phyloP scores from a whole-genome alignment of 371 early-diverging fungal species.

The Mortierella sp. region DNA sequence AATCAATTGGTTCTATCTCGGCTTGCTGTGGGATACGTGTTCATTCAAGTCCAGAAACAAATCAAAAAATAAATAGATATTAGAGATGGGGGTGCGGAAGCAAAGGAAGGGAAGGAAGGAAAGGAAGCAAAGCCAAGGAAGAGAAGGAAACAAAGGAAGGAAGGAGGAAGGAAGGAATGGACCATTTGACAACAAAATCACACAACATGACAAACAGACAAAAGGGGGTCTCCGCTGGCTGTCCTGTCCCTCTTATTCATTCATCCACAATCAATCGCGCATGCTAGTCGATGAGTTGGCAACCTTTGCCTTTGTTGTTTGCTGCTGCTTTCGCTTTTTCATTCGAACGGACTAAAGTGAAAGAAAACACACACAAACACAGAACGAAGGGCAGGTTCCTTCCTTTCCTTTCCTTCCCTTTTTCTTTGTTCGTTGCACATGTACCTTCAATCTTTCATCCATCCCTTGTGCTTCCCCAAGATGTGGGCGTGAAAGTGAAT shows the following conservation, averaged over 20 bases:
- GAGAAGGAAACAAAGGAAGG: not conserved
- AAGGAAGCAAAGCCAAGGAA: not conserved
- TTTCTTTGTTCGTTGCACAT: not conserved
- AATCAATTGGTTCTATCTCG: too few species aligned
- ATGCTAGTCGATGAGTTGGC: too few species aligned
- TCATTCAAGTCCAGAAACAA: too few species aligned
- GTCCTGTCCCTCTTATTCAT: too few species aligned
- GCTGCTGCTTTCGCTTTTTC: not conserved
- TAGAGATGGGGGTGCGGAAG: too few species aligned
- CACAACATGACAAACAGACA: too few species aligned
- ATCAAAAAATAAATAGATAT: too few species aligned
- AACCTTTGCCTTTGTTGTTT: not conserved
- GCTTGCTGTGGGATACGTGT: too few species aligned
- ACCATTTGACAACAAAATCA: too few species aligned
- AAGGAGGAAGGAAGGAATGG: not conserved
- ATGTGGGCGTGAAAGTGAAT: not conserved
- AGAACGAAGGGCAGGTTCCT: not conserved
- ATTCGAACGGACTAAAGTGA: conserved; percentile 1
- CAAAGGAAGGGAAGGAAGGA: not conserved
- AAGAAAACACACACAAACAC: not conserved
- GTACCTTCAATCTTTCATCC: not conserved
- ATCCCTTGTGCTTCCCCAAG: not conserved
- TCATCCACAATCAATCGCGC: too few species aligned
- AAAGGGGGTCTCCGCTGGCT: too few species aligned
- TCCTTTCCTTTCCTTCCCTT: not conserved